Percentiles rank a stretch among this genome's conserved stretches.
These are phyloP conservation scores for Thinopyrum elongatum DNA, from an alignment of 176 grass and related monocot species.

Conservation along the genomic window DNA sequence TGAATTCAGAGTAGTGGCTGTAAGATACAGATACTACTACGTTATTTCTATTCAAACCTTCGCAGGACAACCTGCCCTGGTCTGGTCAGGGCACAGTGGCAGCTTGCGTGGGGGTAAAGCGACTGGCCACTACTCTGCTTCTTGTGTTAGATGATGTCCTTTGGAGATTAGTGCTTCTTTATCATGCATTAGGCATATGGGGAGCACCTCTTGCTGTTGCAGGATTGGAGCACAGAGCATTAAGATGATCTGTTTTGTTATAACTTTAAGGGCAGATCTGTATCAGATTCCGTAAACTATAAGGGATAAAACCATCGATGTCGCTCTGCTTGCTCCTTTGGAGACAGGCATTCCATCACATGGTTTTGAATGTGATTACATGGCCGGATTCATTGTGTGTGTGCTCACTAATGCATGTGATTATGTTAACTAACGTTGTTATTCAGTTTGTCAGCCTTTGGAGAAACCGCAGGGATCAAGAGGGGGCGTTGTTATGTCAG, in stretches of 20 bases:
- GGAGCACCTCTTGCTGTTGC: conserved; percentile 40
- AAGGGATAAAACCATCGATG: conserved; percentile 39
- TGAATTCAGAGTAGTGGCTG: conserved; percentile 33
- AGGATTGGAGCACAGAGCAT: conserved; percentile 25
- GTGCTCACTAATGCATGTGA: conserved; percentile 24
- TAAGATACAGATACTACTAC: not conserved
- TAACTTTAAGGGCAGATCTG: conserved; percentile 43
- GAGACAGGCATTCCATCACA: conserved; percentile 52
- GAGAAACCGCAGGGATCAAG: conserved; percentile 46
- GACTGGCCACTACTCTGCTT: conserved; percentile 21
- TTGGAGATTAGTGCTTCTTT: conserved; percentile 23
- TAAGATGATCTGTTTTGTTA: conserved; percentile 19
- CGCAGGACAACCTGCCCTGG: conserved; percentile 39
- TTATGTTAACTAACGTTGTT: conserved; percentile 28
- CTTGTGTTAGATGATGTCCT: conserved; percentile 27
- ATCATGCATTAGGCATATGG: conserved; percentile 36
- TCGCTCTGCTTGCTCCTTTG: conserved; percentile 55
- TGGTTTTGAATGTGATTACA: conserved; percentile 25
- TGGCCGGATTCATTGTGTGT: conserved; percentile 50
- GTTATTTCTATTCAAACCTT: conserved; percentile 45
- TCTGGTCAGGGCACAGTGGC: conserved; percentile 10
- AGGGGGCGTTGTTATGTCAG: conserved; percentile 10
- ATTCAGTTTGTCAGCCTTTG: conserved; percentile 52
- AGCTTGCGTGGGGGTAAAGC: conserved; percentile 36
- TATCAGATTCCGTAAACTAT: conserved; percentile 52